A percentile compares a stretch with the other conserved stretches of the same genome.
Conservation (phyloP, 2,329 filamentous ascomycete species). For the Stemphylium vesicarium region DNA sequence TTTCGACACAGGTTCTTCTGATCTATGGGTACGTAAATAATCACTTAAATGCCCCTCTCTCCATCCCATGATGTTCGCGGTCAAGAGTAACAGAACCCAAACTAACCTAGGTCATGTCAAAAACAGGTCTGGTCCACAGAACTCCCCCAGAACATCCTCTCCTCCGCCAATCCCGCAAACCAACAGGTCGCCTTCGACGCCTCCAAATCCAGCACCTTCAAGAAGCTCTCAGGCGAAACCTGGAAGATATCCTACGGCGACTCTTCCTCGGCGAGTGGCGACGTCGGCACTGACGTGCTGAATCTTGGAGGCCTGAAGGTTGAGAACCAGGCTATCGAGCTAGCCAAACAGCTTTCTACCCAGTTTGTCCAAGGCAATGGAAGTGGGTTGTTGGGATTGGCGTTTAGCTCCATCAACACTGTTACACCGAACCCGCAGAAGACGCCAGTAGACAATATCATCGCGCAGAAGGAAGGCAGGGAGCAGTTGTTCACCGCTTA, state of each 20-base stretch:
- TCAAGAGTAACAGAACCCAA: neutral
- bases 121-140: slow-evolving; percentile 32
- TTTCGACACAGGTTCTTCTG: slow-evolving; percentile 72
- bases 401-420: slow-evolving; percentile 65
- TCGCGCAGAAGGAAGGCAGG: slow-evolving; percentile 12
- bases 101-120: neutral
- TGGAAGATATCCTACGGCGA: slow-evolving; percentile 71
- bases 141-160: slow-evolving; percentile 33
- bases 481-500: slow-evolving; percentile 27
- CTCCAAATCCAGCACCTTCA: slow-evolving; percentile 44
- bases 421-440: slow-evolving; percentile 57
- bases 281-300: slow-evolving; percentile 69
- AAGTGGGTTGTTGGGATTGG: slow-evolving; percentile 65
- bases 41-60: neutral
- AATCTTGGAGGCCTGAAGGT: slow-evolving; percentile 64
- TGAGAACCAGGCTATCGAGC: slow-evolving; percentile 66
- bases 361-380: slow-evolving; percentile 59
- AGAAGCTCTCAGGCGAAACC: slow-evolving; percentile 53
- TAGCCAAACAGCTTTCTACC: slow-evolving; percentile 63
- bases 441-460: slow-evolving; percentile 64
- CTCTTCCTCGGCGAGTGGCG: slow-evolving; percentile 64
- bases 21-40: slow-evolving; percentile 59
- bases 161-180: slow-evolving; percentile 57
- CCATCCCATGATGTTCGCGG: neutral
- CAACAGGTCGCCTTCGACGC: slow-evolving; percentile 60